These are phyloP conservation scores for Fraxinus americana DNA, from an alignment of 257 asterid species.

Conservation along the genomic window DNA sequence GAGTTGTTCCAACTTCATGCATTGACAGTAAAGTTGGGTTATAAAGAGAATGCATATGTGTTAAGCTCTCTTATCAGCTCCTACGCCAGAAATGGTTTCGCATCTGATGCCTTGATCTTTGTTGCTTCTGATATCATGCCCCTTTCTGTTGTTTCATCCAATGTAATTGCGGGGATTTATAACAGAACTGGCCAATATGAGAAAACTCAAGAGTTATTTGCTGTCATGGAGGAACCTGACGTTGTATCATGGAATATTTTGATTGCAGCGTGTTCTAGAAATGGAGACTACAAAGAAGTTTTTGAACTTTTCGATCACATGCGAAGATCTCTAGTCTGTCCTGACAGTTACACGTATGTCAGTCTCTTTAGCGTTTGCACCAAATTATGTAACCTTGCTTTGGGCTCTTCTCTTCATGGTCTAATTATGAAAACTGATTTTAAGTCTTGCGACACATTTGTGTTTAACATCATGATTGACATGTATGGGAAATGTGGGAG, in stretches of 20 bases:
- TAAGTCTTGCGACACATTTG: conserved; percentile 57
- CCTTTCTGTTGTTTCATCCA: conserved; percentile 54
- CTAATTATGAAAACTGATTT: conserved; percentile 50
- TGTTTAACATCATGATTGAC: conserved; percentile 66
- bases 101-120: conserved; percentile 56
- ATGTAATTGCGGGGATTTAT: conserved; percentile 64
- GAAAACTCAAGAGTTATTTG: conserved; percentile 75
- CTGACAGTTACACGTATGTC: conserved; percentile 74
- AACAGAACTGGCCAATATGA: conserved; percentile 63
- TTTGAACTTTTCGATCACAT: conserved; percentile 73
- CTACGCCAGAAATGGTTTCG: conserved; percentile 56
- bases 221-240: conserved; percentile 72
- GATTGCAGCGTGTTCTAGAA: conserved; percentile 87
- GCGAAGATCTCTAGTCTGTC: conserved; percentile 48
- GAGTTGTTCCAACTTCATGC: conserved; percentile 78
- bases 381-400: conserved; percentile 58
- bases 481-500: conserved; percentile 92
- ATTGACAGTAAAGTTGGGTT: conserved; percentile 56
- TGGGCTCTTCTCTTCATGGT: conserved; percentile 82
- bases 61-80: conserved; percentile 64
- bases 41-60: conserved; percentile 55
- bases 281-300: conserved; percentile 66
- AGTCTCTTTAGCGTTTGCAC: conserved; percentile 79
- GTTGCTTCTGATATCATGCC: conserved; percentile 26
- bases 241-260: conserved; percentile 74